A percentile compares a stretch with the other conserved stretches of the same genome.
phyloP scores from a whole-genome alignment of 78 protist species.

The Dictyostelium citrinum region DNA sequence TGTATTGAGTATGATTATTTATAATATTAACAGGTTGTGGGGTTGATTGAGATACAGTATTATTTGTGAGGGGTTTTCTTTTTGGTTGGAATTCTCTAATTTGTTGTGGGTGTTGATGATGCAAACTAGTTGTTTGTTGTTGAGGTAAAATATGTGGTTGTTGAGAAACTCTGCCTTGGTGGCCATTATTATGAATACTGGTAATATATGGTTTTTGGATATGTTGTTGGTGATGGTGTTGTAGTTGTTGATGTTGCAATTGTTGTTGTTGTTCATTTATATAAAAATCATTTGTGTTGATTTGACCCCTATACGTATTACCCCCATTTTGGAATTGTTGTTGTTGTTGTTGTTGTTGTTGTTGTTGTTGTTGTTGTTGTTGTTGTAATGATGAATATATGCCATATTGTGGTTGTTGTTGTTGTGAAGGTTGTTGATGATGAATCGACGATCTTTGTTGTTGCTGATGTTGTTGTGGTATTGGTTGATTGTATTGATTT shows the following conservation, averaged over 20 bases:
- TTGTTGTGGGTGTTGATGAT: background rate
- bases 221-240: background rate
- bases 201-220: background rate
- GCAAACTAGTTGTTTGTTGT: background rate
- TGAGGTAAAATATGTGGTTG: background rate
- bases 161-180: background rate
- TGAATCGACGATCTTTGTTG: background rate
- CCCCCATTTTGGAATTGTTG: constrained; percentile 6
- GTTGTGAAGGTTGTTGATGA: background rate
- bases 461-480: background rate
- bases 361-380: constrained; percentile 3
- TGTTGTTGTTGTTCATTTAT: background rate
- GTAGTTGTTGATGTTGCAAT: background rate
- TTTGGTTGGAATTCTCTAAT: constrained; percentile 59
- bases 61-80: constrained; percentile 15
- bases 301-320: background rate
- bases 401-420: constrained; percentile 1
- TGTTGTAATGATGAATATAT: constrained; percentile 4
- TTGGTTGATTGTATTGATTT: constrained; percentile 7
- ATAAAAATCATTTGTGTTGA: background rate
- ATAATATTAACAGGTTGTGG: background rate
- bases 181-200: background rate
- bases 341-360: background rate
- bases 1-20: background rate
- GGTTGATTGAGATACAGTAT: constrained; percentile 4